Evolutionary conservation across 345 rosid genomes (phyloP), one percentile per base, ranked within the genome.

Genomic region (Arabis hirsuta): DNA sequence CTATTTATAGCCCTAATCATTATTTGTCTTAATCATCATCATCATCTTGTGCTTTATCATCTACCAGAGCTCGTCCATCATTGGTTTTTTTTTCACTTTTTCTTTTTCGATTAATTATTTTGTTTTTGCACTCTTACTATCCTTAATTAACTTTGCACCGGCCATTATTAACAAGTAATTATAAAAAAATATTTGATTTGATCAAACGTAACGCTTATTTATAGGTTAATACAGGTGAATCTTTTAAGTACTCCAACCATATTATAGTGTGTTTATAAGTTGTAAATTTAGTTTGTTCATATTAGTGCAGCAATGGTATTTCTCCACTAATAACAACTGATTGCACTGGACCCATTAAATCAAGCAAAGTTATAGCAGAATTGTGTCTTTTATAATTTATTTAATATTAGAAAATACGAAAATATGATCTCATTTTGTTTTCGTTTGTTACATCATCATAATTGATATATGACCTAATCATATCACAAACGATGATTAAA

Each of bases 111-210:
- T 55, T 61, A 22, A 41, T 58, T 58, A 51, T 74, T 50, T 19
- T 9, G 19, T 20, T 24, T 44, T 14, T 67, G 45, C 62, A 66
- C 62, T 26, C 71, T 64, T 63, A 73, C 32, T 39, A 73, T 65
- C 71, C 58, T 73, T 73, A 48, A 65, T 65, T 16, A 73, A 39
- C 67, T 59, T 51, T 74, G 67, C 73, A 74, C 78, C 77, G 65
- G 9, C 78, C 78, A 58, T 43, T 59, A 29, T 32, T 20, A 48
- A 38, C 52, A 48, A 48, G 41, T 20, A 20, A 41, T 13, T 24
- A 16, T 16, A 20, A 46, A 3, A 9, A 11, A 32, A 16, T 12
- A 65, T 34, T 26, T 56, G 27, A 26, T 44, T 24, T 55, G 13
- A 55, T 55, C 64, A 24, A 34, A 55, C 45, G 66, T 65, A 26